Conservation (phyloP, 2,329 filamentous ascomycete genomes). For the Claviceps pazoutovae region DNA sequence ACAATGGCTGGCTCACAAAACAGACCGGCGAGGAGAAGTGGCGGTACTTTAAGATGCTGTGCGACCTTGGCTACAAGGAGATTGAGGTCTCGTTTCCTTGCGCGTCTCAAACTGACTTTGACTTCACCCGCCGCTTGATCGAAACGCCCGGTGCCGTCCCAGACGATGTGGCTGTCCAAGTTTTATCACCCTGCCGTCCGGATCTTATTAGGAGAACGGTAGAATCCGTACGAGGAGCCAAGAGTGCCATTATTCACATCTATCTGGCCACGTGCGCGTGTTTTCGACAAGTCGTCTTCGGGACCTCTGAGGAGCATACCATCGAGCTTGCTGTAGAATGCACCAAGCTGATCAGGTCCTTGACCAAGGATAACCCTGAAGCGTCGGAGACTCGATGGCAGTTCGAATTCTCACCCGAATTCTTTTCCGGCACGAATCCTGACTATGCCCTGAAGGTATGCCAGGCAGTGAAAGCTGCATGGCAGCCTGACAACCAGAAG, state of each 20-base stretch:
- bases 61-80: constrained; percentile 88
- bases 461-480: constrained; percentile 85
- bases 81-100: constrained; percentile 95
- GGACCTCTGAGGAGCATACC: constrained; percentile 69
- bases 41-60: constrained; percentile 88
- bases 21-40: constrained; percentile 92
- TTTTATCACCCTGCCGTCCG: constrained; percentile 80
- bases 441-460: constrained; percentile 76
- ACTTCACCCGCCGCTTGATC: constrained; percentile 79
- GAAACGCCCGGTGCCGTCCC: constrained; percentile 73
- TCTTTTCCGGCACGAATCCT: constrained; percentile 78
- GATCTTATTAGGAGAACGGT: constrained; percentile 85
- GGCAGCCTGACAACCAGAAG: constrained; percentile 60
- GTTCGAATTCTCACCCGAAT: constrained; percentile 75
- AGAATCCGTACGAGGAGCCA: constrained; percentile 73
- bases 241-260: constrained; percentile 89
- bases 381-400: constrained; percentile 51
- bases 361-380: constrained; percentile 67
- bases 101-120: constrained; percentile 87
- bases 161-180: constrained; percentile 83
- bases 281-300: constrained; percentile 84
- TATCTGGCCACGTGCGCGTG: constrained; percentile 95
- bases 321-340: constrained; percentile 73
- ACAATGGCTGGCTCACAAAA: not conserved
- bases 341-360: constrained; percentile 70